Base-by-base conservation (phyloP, 2,329 filamentous ascomycete genomes). In the Aureobasidium subglaciale region DNA sequence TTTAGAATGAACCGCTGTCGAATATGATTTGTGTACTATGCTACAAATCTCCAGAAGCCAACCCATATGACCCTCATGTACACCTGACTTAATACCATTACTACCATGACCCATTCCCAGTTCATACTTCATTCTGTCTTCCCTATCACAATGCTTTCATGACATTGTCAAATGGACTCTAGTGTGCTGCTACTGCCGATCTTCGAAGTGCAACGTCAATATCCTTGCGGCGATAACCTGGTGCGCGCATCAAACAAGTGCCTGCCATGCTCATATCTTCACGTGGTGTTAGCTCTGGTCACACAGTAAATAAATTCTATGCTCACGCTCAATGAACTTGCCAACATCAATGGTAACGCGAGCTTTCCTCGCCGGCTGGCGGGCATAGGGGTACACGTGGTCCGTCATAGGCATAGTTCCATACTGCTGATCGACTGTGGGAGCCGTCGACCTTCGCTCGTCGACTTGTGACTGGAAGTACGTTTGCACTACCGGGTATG, bases 191-290 rank as follows among this genome's bases (percentile, higher is more conserved):
- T 11, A 52, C 35, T 11, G 27, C 15, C n/a, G 50, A 16, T 43
- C 20, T 32, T 27, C 50, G 50, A n/a, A 54, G 38, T 1, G 50
- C 50, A 10, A 54, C 11, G 20, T 54, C 50, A 27, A 54, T 43
- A n/a, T 54, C 30, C 38, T 54, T 43, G 11, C 50, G 37, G 29
- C 50, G 50, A 22, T 42, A 54, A 16, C 50, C 50, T 25, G 50
- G 50, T 16, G 50, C 50, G 24, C 50, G 38, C 50, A 54, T 54
- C 50, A 54, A 43, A 16, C 50, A 54, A 8, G 38, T 43, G 3
- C 50, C 50, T 30, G 24, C n/a, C 11, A 54, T 13, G 15, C n/a
- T 20, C 50, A 54, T 42, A 5, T 42, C 50, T 54, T 20, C n/a
- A 16, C 4, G 5, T 35, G 7, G 13, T 4, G 29, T 54, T 15